Base-by-base conservation (phyloP, 2,329 filamentous ascomycete species). In the Pseudogymnoascus sp. region DNA sequence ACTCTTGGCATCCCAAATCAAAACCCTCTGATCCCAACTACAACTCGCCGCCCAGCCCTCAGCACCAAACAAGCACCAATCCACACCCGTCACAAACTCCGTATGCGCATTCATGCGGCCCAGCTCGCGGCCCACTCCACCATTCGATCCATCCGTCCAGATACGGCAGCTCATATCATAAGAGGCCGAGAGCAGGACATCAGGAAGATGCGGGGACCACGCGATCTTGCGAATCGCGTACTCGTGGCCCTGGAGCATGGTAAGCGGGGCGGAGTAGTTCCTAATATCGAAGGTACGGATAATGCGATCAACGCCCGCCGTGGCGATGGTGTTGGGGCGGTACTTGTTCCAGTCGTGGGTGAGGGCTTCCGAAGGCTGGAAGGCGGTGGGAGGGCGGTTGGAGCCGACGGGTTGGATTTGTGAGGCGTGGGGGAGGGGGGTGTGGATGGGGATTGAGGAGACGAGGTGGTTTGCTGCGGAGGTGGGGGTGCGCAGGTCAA, bases 261-360 rank as follows among this genome's bases (percentile, higher is more conserved):
- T 81, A 8, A 91, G 73, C 0, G 93, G 91, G 4, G 81, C 85
- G 4, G 81, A 78, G 0, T 91, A 89, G 70, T 86, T 88, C 47
- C 95, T 83, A 54, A 97, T 87, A 75, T 99, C 95, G 71, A 97
- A 97, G 0, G 90, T 95, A 59, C 95, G 86, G 66, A 99, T 87
- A 16, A 88, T 78, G 62, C 90, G 84, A 75, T 99, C 95, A 3
- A 97, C 95, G 63, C 95, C 93, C 1, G 86, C 95, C 0, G 91
- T 91, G 0, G 95, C 95, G 63, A 99, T 79, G 26, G 97, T 81
- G 0, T 86, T 88, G 68, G 92, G 86, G 40, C 89, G 85, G 77
- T 99, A 99, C 77, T 99, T 99, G 79, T 99, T 99, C 95, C 95
- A 99, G 76, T 99, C 95, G 76, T 97, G 95, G 0, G 93, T 96